Evolutionary conservation across 768 basidiomycete species (phyloP), one percentile per base, ranked within the genome.

Genomic region (Trametes villosa): DNA sequence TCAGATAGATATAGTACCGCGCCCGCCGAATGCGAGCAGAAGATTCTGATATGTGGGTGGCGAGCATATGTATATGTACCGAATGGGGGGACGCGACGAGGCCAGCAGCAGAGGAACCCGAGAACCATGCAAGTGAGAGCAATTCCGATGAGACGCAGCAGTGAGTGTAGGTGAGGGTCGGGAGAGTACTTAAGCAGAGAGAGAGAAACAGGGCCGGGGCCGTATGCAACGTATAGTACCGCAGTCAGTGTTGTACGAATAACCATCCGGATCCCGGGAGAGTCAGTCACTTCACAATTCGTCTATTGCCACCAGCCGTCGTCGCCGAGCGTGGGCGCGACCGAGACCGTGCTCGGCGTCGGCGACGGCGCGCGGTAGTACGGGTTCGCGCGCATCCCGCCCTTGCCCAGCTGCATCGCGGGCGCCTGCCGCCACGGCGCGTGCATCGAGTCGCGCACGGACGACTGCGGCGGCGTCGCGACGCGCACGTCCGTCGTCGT

Each of bases 241-340:
- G 50, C 4, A 34, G 36, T 49, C 27, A 52, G 51, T 42, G 41
- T 38, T 27, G 33, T 41, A n/a, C 33, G 56, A 51, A 20, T 49
- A 42, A 49, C 22, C 30, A 17, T 8, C 49, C 52, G 51, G 13
- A 11, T 22, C 12, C 11, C 22, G 22, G 8, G n/a, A 24, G 15
- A 47, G 29, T 38, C 31, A 59, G 13, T 45, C 22, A 12, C 7
- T 20, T 24, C 6, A 45, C 22, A 26, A 11, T 45, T 15, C 46
- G 36, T 61, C 48, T 78, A 91, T 67, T 78, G 76, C 83, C 86
- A 94, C 92, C 92, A 94, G 34, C 92, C 92, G 47, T 94, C 87
- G 1, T 85, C 79, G 41, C 84, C 84, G 59, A 84, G 77, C 0
- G 89, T 92, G 8, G 88, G 89, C 9, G 86, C 81, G 29, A 83